phyloP scores from a whole-genome alignment of 352 stramenopile genomes.

The Phytophthora litchii region DNA sequence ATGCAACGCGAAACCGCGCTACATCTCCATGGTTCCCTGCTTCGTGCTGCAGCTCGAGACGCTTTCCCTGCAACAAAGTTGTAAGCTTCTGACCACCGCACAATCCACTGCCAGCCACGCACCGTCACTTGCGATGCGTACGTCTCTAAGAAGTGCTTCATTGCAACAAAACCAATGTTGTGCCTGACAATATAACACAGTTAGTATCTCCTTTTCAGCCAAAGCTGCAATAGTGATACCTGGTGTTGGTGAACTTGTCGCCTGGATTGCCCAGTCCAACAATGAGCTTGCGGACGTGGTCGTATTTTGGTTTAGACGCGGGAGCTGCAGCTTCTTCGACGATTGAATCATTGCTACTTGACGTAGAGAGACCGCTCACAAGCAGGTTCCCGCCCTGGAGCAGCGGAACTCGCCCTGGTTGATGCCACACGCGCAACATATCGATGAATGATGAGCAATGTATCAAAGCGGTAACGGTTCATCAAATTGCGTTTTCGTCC shows the following conservation, averaged over 20 bases:
- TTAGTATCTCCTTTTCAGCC: not conserved
- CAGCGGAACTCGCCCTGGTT: not conserved
- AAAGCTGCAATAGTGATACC: constrained; percentile 34
- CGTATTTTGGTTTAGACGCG: constrained; percentile 45
- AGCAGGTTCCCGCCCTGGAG: constrained; percentile 19
- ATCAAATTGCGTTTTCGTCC: not conserved
- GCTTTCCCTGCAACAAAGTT: constrained; percentile 38
- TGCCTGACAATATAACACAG: constrained; percentile 48
- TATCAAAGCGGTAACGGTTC: not conserved
- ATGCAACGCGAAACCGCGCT: constrained; percentile 56
- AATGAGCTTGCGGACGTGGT: constrained; percentile 80
- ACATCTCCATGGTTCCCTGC: constrained; percentile 70
- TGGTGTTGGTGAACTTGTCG: constrained; percentile 80
- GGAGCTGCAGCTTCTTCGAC: constrained; percentile 1
- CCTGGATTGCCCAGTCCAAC: constrained; percentile 87
- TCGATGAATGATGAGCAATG: not conserved
- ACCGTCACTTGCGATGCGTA: constrained; percentile 73
- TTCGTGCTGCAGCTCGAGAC: constrained; percentile 63
- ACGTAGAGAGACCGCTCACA: constrained; percentile 17
- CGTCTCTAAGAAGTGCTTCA: constrained; percentile 70
- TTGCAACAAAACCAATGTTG: constrained; percentile 77
- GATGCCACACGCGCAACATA: constrained; percentile 28
- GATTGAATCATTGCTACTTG: not conserved
- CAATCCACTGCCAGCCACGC: constrained; percentile 5
- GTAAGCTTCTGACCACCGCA: not conserved